These are phyloP conservation scores for Adansonia madagascariensis DNA, from an alignment of 441 rosid genomes.

Conservation along the genomic window DNA sequence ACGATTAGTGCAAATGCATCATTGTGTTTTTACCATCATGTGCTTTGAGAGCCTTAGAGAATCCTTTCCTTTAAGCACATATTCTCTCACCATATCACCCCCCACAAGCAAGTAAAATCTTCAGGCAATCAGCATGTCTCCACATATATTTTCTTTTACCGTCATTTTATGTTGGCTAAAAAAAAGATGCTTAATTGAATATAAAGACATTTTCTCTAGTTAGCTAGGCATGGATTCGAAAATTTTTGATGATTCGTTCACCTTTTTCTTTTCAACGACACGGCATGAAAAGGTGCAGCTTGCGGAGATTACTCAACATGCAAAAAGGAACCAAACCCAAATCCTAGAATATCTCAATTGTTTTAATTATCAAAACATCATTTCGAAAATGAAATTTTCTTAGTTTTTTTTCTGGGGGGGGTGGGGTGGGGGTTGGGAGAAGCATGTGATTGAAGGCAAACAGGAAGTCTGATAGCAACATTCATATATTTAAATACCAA, in stretches of 20 bases:
- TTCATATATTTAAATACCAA: too few species aligned
- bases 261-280: neutral
- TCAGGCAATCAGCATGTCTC: slow-evolving; percentile 38
- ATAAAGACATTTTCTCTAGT: neutral
- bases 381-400: neutral
- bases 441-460: neutral
- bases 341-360: neutral
- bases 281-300: neutral
- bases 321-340: neutral
- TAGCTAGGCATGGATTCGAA: neutral
- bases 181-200: slow-evolving; percentile 12
- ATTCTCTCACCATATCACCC: slow-evolving; percentile 39
- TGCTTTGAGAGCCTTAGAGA: slow-evolving; percentile 29
- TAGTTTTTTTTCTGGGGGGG: neutral
- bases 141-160: neutral
- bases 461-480: too few species aligned
- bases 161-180: neutral
- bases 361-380: too few species aligned
- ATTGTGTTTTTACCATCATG: slow-evolving; percentile 31
- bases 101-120: slow-evolving; percentile 31
- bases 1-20: slow-evolving; percentile 22
- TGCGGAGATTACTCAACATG: neutral
- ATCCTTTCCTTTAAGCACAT: slow-evolving; percentile 27
- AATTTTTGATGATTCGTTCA: neutral
- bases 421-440: neutral